Percentiles rank a stretch among this genome's conserved stretches.
These are phyloP conservation scores for Earliella scabrosa DNA, from an alignment of 1,284 basidiomycete genomes.

Conservation along the genomic window DNA sequence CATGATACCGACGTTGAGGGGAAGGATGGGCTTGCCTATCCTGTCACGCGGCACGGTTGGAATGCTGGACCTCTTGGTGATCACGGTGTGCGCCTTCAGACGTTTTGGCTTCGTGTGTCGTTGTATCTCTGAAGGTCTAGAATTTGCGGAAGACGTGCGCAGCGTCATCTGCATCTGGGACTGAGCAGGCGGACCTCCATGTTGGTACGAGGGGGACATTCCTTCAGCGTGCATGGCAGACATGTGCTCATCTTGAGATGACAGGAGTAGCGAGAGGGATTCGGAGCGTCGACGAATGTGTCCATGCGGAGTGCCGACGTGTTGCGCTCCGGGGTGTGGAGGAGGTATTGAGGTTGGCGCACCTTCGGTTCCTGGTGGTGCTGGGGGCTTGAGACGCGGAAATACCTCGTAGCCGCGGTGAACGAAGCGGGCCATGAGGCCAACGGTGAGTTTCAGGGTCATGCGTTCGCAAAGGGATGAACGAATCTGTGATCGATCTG, in stretches of 20 bases:
- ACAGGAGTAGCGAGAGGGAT: conserved; percentile 32
- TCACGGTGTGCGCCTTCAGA: conserved; percentile 78
- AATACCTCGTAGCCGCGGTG: too few species aligned
- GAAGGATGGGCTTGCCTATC: conserved; percentile 66
- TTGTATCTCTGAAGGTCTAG: conserved; percentile 45
- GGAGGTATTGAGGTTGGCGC: neutral
- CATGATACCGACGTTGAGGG: conserved; percentile 82
- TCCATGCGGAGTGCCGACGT: conserved; percentile 17
- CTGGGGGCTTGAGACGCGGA: conserved; percentile 43
- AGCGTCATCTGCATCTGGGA: conserved; percentile 34
- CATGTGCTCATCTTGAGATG: conserved; percentile 31
- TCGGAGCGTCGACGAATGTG: conserved; percentile 27
- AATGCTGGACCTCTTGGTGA: conserved; percentile 72
- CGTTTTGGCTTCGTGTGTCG: conserved; percentile 68
- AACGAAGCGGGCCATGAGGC: too few species aligned
- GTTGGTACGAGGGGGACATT: conserved; percentile 26
- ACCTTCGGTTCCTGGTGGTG: conserved; percentile 27
- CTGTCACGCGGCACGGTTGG: conserved; percentile 77
- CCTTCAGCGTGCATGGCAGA: conserved; percentile 20
- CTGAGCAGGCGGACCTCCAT: conserved; percentile 24
- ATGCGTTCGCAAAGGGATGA: too few species aligned
- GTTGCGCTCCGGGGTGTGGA: conserved; percentile 12
- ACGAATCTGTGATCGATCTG: too few species aligned
- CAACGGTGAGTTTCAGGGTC: too few species aligned
- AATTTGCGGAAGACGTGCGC: conserved; percentile 27